Evolutionary conservation across 2,329 filamentous ascomycete species (phyloP), one percentile per base, ranked within the genome.

Genomic region (Penicillium nordicum): DNA sequence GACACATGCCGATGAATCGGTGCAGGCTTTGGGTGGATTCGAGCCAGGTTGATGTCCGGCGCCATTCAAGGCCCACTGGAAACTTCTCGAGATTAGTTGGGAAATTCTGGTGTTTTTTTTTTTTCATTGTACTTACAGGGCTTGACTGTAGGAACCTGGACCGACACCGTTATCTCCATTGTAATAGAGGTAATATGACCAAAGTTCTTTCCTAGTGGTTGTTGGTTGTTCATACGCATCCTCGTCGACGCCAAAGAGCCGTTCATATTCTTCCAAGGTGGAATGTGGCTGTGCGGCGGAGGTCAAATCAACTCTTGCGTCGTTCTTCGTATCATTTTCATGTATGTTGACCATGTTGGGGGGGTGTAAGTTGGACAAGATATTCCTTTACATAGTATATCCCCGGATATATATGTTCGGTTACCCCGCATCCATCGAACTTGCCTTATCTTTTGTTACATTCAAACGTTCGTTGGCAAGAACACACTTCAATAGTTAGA

Each of bases 141-240:
- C 69, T 63, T 73, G 72, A n/a, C 71, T 72, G 58, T 77, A 77
- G 4, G 73, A 74, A 29, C 69, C 69, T 1, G 74, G 74, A 4
- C 75, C 75, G 34, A 78, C 74, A 4, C 75, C 75, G 61, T 77
- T 77, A 50, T 78, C 71, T 64, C 75, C 75, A 53, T 77, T 77
- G 57, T 75, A 77, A 55, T 78, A 77, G 12, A 76, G 70, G 57
- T 78, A 78, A 48, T 77, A 77, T 6, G 74, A 72, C 74, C 74
- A 77, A 4, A 77, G 59, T 50, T 78, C 75, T 56, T 67, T 74
- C 18, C 69, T 69, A 3, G 72, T 74, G 5, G 74, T 77, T 16
- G 74, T 74, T 8, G 75, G 74, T 48, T 76, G 72, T 8, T 71
- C 66, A 53, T 69, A 70, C 2, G 67, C 61, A 51, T 72, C 67